Percentiles rank a stretch among this genome's conserved stretches.
phyloP scores from a whole-genome alignment of 257 asterid genomes.

The Rehmannia glutinosa region DNA sequence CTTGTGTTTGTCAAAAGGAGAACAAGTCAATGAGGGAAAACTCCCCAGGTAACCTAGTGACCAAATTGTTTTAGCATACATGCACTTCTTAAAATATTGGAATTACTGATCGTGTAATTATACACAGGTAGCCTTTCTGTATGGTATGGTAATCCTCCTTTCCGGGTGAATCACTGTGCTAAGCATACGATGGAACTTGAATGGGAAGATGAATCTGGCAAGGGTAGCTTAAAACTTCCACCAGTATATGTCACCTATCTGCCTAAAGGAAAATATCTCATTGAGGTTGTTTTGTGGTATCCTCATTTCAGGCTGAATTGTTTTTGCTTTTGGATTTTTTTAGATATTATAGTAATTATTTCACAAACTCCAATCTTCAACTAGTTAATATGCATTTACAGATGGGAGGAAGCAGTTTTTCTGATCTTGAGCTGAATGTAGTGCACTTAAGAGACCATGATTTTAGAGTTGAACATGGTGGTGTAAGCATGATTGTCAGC shows the following conservation, averaged over 20 bases:
- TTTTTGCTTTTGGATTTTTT: not conserved
- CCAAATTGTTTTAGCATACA: constrained; percentile 6
- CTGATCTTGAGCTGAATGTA: constrained; percentile 54
- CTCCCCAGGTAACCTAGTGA: constrained; percentile 48
- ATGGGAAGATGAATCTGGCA: constrained; percentile 63
- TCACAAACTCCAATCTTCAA: constrained; percentile 13
- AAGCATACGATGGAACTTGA: constrained; percentile 61
- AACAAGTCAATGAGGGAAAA: constrained; percentile 34
- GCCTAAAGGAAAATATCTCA: constrained; percentile 65
- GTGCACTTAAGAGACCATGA: constrained; percentile 47
- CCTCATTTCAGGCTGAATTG: constrained; percentile 12
- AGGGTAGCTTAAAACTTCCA: constrained; percentile 35
- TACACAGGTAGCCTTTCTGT: constrained; percentile 53
- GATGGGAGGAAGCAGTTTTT: constrained; percentile 51
- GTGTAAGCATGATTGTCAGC: constrained; percentile 63
- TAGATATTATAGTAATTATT: not conserved
- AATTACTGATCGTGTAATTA: constrained; percentile 18
- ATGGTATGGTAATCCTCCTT: constrained; percentile 88
- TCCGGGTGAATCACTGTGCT: constrained; percentile 69
- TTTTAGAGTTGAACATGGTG: constrained; percentile 77
- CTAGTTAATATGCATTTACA: constrained; percentile 33
- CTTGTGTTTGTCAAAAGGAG: constrained; percentile 72
- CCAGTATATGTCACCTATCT: constrained; percentile 42
- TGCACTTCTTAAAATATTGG: not conserved
- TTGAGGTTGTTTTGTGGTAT: constrained; percentile 49